Percentiles rank a stretch among this genome's conserved stretches.
Evolutionary conservation across 352 stramenopile species (phyloP).

Genomic region (Pythium dissimile): DNA sequence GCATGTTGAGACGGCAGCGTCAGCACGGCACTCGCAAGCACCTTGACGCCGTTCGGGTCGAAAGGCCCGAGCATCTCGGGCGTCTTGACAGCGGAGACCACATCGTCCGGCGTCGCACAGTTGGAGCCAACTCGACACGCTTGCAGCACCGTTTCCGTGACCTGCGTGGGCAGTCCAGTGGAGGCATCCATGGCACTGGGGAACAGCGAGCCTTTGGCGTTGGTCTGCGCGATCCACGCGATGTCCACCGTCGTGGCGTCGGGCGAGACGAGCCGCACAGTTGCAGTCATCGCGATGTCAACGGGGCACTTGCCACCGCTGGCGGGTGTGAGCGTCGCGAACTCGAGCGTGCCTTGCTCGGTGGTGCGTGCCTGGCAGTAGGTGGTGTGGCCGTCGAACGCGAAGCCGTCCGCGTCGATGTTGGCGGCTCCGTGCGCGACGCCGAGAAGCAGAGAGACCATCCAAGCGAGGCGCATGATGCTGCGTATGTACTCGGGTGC

Average conservation of each 20-base stretch:
- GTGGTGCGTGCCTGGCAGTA: constrained; percentile 53
- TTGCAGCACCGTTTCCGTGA: background rate
- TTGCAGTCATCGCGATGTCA: constrained; percentile 30
- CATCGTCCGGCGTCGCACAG: background rate
- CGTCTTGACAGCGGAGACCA: background rate
- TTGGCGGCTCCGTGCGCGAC: background rate
- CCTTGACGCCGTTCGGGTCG: no score
- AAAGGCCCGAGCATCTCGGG: no score
- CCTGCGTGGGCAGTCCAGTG: background rate
- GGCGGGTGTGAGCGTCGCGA: constrained; percentile 32
- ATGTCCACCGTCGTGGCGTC: background rate
- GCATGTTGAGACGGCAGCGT: no score
- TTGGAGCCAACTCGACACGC: background rate
- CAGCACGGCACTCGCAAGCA: no score
- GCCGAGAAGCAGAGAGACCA: background rate
- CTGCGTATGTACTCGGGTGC: background rate
- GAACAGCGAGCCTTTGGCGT: background rate
- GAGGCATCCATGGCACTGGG: background rate
- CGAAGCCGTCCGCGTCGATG: background rate
- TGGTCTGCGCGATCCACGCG: background rate
- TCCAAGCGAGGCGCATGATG: background rate
- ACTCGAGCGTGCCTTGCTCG: constrained; percentile 27
- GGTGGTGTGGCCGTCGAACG: constrained; percentile 18
- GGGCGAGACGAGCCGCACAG: constrained; percentile 15
- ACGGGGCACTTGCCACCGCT: constrained; percentile 53